These are phyloP conservation scores for Annona cherimola DNA, from an alignment of 164 flowering plant species.

Conservation along the genomic window DNA sequence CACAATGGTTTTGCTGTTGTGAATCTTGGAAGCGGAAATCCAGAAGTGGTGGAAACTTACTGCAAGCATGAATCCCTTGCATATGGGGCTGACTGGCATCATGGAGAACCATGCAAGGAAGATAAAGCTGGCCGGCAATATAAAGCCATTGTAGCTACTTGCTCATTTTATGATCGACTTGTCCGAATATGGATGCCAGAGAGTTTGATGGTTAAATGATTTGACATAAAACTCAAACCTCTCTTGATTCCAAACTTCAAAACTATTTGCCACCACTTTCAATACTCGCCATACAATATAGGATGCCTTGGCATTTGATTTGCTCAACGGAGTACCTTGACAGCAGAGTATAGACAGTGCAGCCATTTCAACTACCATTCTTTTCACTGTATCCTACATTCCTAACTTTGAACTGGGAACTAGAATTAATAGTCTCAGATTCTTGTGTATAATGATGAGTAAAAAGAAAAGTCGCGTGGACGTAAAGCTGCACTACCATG, in stretches of 20 bases:
- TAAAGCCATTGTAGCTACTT: constrained; percentile 58
- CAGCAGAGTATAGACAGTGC: background rate
- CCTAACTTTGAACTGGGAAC: background rate
- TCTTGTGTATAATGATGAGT: background rate
- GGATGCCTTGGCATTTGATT: background rate
- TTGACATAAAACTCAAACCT: background rate
- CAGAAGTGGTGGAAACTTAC: constrained; percentile 57
- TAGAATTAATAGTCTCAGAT: background rate
- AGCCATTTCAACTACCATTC: background rate
- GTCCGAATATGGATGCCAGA: constrained; percentile 76
- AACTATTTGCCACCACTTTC: background rate
- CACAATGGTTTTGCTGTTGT: constrained; percentile 86
- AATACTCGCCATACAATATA: too few relatives aligned
- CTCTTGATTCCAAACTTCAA: background rate
- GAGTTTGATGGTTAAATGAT: constrained; percentile 23
- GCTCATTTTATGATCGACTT: constrained; percentile 86
- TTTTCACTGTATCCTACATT: too few relatives aligned
- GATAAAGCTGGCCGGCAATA: constrained; percentile 14
- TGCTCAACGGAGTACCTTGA: background rate
- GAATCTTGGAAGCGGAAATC: constrained; percentile 27
- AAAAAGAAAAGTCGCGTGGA: too few relatives aligned
- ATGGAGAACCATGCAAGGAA: constrained; percentile 16
- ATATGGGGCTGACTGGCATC: constrained; percentile 92
- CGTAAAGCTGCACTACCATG: too few relatives aligned
- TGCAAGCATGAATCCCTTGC: constrained; percentile 74